These are phyloP conservation scores for Neoboletus subvelutipes DNA, from an alignment of 768 basidiomycete species.

Conservation along the genomic window DNA sequence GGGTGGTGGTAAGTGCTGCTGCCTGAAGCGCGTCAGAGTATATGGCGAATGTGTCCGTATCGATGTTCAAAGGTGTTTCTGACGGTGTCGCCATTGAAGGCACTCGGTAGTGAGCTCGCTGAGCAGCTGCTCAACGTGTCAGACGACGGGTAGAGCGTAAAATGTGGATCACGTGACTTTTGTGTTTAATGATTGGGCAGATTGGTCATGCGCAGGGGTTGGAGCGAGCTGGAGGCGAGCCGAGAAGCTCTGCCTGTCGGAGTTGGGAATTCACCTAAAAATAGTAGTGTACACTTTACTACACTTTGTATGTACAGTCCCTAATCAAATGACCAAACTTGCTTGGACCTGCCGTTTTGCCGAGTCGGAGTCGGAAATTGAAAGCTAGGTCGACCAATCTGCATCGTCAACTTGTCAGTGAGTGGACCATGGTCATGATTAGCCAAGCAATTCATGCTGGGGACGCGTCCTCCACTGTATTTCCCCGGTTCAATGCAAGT, in stretches of 20 bases:
- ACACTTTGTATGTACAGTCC: no score
- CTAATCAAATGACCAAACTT: no score
- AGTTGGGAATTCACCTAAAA: no score
- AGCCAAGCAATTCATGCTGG: background rate
- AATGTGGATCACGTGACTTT: conserved; percentile 15
- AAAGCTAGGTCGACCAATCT: no score
- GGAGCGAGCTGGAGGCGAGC: no score
- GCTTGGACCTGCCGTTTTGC: no score
- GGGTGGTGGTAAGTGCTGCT: conserved; percentile 61
- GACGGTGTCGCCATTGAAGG: conserved; percentile 18
- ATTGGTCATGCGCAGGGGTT: no score
- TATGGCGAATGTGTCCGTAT: conserved; percentile 42
- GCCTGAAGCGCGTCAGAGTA: conserved; percentile 61
- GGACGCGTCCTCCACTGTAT: conserved; percentile 23
- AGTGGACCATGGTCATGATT: background rate
- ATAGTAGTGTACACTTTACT: no score
- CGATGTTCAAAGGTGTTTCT: conserved; percentile 5
- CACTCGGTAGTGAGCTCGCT: background rate
- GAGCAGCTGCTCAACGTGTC: background rate
- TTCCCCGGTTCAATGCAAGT: conserved; percentile 50
- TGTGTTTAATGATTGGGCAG: background rate
- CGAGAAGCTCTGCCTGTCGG: no score
- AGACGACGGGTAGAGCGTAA: background rate
- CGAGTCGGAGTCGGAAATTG: no score
- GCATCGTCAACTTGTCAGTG: background rate